These are phyloP conservation scores for Termitomyces sp. DNA, from an alignment of 768 basidiomycete species.

Conservation along the genomic window DNA sequence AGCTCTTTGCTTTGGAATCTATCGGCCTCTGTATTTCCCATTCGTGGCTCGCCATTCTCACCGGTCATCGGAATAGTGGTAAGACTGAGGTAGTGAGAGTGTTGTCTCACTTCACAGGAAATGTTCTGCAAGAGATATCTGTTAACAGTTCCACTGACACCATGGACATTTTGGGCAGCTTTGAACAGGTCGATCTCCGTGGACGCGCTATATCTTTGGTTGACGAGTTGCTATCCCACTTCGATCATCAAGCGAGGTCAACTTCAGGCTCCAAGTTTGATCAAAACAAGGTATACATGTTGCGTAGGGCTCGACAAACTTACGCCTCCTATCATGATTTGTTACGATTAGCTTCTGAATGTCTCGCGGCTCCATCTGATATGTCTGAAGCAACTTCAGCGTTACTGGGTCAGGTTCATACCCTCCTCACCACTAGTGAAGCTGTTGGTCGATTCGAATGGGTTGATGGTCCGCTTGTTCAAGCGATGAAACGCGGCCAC, in stretches of 20 bases:
- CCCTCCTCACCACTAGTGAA: slow-evolving; percentile 18
- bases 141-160: slow-evolving; percentile 89
- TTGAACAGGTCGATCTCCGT: slow-evolving; percentile 80
- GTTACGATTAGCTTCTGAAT: slow-evolving; percentile 9
- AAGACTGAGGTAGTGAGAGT: slow-evolving; percentile 73
- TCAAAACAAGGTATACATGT: slow-evolving; percentile 13
- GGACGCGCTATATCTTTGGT: slow-evolving; percentile 32
- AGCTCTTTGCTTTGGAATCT: slow-evolving; percentile 66
- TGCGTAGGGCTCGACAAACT: slow-evolving; percentile 15
- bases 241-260: slow-evolving; percentile 34
- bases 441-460: slow-evolving; percentile 73
- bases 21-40: slow-evolving; percentile 66
- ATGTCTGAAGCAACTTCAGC: slow-evolving; percentile 3
- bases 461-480: slow-evolving; percentile 89
- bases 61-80: slow-evolving; percentile 66
- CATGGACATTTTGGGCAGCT: slow-evolving; percentile 90
- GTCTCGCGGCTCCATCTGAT: slow-evolving; percentile 10
- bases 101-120: slow-evolving; percentile 68
- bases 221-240: slow-evolving; percentile 31
- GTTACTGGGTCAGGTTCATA: slow-evolving; percentile 16
- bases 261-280: slow-evolving; percentile 21
- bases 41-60: slow-evolving; percentile 87
- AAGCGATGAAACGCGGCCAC: slow-evolving; percentile 78
- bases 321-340: slow-evolving; percentile 6
- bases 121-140: slow-evolving; percentile 61